A percentile compares a stretch with the other conserved stretches of the same genome.
These are phyloP conservation scores for Russula sp. DNA, from an alignment of 768 basidiomycete species.

Conservation along the genomic window DNA sequence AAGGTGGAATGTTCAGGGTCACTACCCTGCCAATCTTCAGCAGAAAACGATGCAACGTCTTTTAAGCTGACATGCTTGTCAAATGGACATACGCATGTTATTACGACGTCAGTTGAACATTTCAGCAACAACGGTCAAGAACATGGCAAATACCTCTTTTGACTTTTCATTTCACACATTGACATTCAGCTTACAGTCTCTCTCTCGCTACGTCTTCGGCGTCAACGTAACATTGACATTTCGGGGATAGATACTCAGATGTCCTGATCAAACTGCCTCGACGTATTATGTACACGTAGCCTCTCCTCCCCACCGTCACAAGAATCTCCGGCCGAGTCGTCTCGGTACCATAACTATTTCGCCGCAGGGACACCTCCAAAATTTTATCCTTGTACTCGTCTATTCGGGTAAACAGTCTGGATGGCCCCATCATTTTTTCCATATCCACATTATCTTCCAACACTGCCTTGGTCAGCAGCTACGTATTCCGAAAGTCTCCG, in stretches of 20 bases:
- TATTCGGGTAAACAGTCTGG: too few relatives aligned
- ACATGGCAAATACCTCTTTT: not conserved
- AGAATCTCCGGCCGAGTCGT: too few relatives aligned
- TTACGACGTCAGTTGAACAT: not conserved
- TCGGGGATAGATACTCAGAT: not conserved
- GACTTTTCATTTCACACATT: not conserved
- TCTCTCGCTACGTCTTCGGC: not conserved
- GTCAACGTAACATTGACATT: too few relatives aligned
- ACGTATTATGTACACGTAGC: too few relatives aligned
- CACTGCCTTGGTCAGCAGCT: too few relatives aligned
- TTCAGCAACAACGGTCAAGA: not conserved
- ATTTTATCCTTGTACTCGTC: too few relatives aligned
- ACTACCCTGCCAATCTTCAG: not conserved
- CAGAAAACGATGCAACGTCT: not conserved
- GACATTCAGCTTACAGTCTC: not conserved
- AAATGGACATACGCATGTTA: not conserved
- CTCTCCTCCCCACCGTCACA: not conserved
- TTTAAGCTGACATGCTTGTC: not conserved
- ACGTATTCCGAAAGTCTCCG: too few relatives aligned
- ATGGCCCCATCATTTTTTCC: too few relatives aligned
- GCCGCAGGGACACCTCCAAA: too few relatives aligned
- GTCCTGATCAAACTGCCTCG: not conserved
- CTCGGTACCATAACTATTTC: too few relatives aligned
- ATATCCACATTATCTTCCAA: too few relatives aligned
- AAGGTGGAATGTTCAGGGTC: not conserved